These are phyloP conservation scores for Epichloe baconii DNA, from an alignment of 2,329 filamentous ascomycete species.

Conservation along the genomic window DNA sequence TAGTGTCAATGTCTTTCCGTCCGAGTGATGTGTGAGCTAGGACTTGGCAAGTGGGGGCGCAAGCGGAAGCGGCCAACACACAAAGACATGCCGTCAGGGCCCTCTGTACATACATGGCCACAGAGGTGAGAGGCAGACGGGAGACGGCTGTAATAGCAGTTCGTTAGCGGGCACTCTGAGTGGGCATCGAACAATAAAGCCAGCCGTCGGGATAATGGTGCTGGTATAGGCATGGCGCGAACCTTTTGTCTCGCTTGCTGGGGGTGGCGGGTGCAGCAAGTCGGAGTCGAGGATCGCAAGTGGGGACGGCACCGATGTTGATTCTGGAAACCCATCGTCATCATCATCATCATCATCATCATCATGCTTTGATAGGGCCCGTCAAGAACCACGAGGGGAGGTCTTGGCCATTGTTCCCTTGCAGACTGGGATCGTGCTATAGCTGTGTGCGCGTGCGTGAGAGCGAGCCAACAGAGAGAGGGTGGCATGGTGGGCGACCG, in stretches of 20 bases:
- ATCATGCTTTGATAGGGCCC: background rate
- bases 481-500: background rate
- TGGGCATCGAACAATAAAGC: constrained; percentile 4
- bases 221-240: constrained; percentile 5
- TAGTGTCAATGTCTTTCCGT: background rate
- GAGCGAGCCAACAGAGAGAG: background rate
- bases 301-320: background rate
- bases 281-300: background rate
- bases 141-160: background rate
- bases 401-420: constrained; percentile 3
- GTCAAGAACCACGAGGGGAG: background rate
- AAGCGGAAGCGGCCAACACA: constrained; percentile 3
- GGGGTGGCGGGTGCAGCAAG: constrained; percentile 3
- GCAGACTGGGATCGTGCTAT: background rate
- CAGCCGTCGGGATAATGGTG: constrained; percentile 1
- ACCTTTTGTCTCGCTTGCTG: constrained; percentile 6
- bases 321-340: background rate
- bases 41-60: background rate
- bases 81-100: constrained; percentile 2
- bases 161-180: background rate
- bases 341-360: background rate
- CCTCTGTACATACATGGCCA: background rate
- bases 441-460: background rate
- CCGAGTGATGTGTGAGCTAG: background rate
- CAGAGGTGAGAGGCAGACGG: background rate